Evolutionary conservation across 2,329 filamentous ascomycete genomes (phyloP).

Genomic region (Aspergillus pseudoglaucus): DNA sequence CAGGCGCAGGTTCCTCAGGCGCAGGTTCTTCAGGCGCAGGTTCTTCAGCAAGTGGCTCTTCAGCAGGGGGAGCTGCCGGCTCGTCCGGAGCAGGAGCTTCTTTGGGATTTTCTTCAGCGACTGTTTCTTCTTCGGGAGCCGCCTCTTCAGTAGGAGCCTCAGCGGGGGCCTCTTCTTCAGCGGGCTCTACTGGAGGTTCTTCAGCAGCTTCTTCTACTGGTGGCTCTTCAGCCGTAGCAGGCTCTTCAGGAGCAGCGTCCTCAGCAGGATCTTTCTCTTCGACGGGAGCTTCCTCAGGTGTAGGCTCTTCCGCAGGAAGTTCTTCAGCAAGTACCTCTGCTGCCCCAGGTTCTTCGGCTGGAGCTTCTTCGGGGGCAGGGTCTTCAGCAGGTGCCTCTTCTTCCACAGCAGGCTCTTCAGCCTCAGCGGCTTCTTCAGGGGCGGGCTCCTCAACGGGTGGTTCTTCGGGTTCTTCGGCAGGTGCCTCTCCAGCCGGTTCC

Average conservation of each 20-base stretch:
- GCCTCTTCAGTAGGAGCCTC: conserved; percentile 8
- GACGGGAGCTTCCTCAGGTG: conserved; percentile 9
- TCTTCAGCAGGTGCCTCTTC: conserved; percentile 11
- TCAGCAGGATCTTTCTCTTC: conserved; percentile 12
- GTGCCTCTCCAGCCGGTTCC: conserved; percentile 5
- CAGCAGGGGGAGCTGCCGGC: too few species aligned
- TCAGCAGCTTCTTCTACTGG: background rate
- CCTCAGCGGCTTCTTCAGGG: conserved; percentile 7
- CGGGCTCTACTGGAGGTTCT: conserved; percentile 8
- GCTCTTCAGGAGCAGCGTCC: conserved; percentile 9
- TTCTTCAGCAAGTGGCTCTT: conserved; percentile 10
- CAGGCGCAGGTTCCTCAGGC: conserved; percentile 6
- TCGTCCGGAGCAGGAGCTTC: too few species aligned
- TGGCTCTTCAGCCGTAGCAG: conserved; percentile 4
- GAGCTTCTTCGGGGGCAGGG: conserved; percentile 8
- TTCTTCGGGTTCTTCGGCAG: conserved; percentile 10
- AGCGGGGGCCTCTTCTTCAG: conserved; percentile 10
- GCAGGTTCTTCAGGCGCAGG: conserved; percentile 6
- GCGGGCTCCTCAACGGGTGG: conserved; percentile 10
- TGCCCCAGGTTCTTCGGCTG: conserved; percentile 5
- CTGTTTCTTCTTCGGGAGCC: too few species aligned
- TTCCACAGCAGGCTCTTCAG: conserved; percentile 3
- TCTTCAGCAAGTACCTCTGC: conserved; percentile 12
- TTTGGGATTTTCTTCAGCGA: too few species aligned
- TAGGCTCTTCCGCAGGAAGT: conserved; percentile 8